Percentiles rank a stretch among this genome's conserved stretches.
Conservation (phyloP, 1,139 yeast genomes). For the Yamadazyma buinensis region DNA sequence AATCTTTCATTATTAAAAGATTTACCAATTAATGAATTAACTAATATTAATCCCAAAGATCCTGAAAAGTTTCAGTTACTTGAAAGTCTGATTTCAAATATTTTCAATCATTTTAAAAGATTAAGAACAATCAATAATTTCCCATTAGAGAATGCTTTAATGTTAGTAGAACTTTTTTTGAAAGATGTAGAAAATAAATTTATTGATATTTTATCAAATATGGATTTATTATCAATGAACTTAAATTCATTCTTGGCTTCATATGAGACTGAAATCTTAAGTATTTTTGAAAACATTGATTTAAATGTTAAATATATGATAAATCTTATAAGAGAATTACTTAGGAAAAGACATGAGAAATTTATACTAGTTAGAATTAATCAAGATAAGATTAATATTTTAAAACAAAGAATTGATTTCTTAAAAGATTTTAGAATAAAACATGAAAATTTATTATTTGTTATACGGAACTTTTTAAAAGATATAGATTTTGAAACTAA, state of each 20-base stretch:
- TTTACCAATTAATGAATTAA: conserved; percentile 62
- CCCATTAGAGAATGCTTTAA: conserved; percentile 63
- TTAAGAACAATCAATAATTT: conserved; percentile 51
- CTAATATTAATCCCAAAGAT: conserved; percentile 39
- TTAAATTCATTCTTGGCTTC: conserved; percentile 20
- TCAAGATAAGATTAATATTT: conserved; percentile 36
- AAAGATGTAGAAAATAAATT: conserved; percentile 29
- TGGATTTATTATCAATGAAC: conserved; percentile 25
- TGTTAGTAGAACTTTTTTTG: conserved; percentile 57
- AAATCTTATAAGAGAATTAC: conserved; percentile 64
- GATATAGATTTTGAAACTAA: conserved; percentile 16
- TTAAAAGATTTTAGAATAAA: conserved; percentile 46
- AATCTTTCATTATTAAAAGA: conserved; percentile 67
- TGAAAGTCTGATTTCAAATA: conserved; percentile 38
- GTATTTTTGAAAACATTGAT: conserved; percentile 26
- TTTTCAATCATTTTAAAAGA: conserved; percentile 64
- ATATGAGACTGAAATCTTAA: conserved; percentile 13
- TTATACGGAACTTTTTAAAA: conserved; percentile 24
- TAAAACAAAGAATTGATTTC: conserved; percentile 46
- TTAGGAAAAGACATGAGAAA: conserved; percentile 71
- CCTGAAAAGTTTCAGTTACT: conserved; percentile 37
- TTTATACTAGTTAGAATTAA: conserved; percentile 62
- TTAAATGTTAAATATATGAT: conserved; percentile 33
- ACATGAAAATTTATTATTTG: conserved; percentile 53
- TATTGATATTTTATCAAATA: conserved; percentile 17